Evolutionary conservation across 106 monocot species (phyloP), one percentile per base, ranked within the genome.

Genomic region (Narthecium ossifragum): DNA sequence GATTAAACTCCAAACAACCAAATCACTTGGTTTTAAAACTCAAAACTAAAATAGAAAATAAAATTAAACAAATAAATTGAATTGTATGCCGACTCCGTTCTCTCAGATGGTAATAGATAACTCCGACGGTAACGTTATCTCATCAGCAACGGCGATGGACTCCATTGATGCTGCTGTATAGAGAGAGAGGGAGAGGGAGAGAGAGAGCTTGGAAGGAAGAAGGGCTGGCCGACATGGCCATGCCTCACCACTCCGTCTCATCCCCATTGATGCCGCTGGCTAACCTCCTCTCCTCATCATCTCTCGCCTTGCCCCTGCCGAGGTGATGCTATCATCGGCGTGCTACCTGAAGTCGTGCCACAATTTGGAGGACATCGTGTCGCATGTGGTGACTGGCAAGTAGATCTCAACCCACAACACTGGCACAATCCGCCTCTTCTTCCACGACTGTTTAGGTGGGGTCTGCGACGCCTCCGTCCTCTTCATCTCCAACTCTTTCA

Each of bases 391-490:
- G 26, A 58, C 54, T 39, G 31, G 49, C 11, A 83, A 83, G 31
- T 78, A 83, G 73, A 60, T 61, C 61, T 20, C 63, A 29, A 68
- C 26, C 57, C 73, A 73, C 20, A 78, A 76, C 58, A 85, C 85
- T 25, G 80, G 68, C 41, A 45, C 79, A 12, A 71, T 79, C 40
- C 84, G 79, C 48, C 68, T 84, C 75, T 87, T 87, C 79, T 87
- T 87, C 75, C 87, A 87, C 65, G 87, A 87, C 68, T 87, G 87
- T 62, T 87, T 87, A 72, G 72, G 63, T 49, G 61, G 63, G 31
- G 87, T 81, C 20, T 87, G 87, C 65, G 87, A 87, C 62, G 81
- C 75, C 55, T 86, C 86, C 58, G 41, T 78, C 3, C 74, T 86
- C 34, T 51, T 86, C 63, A 65, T 81, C 50, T 55, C 74, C 75